Base-by-base conservation (phyloP, 371 early-diverging fungal genomes). In the Mucor lusitanicus region DNA sequence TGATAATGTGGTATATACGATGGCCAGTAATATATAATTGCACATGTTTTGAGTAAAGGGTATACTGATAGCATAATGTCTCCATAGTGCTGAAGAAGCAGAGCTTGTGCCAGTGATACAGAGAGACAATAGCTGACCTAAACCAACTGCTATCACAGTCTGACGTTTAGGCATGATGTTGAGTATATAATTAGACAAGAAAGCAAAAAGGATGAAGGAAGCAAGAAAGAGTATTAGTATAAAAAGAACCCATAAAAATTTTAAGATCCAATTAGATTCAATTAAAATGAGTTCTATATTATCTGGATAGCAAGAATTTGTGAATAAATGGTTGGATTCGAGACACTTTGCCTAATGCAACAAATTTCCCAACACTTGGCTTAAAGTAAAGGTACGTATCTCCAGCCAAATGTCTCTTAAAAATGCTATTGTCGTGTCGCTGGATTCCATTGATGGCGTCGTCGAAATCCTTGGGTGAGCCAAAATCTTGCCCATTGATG, bases 41-140 rank as follows among this genome's bases (percentile, higher is more conserved):
- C 63, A 70, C 60, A 74, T 65, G 58, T 79, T 79, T 53, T 79
- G 79, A 9, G 78, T 79, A 46, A 72, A 79, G 9, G 82, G 82
- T 59, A 82, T 73, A 59, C 67, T 79, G 64, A 82, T 67, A 4
- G 54, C 27, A 54, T 76, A 59, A 57, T 69, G 74, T 35, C 64
- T 63, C 82, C 82, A 82, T 55, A 82, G 42, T 35, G 78, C 70
- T n/a, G 82, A 82, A 25, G 82, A 79, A 4, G 80, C 77, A 28
- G 74, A 66, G 48, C 79, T 79, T 17, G 79, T 77, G 0, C 78
- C 76, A 25, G 80, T 79, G n/a, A 82, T 77, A 65, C 82, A 82
- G 2, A 82, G 42, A 17, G 79, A 79, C 19, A 82, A 53, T 7
- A 79, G n/a, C 56, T 82, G 82, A 3, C 82, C 82, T 55, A 81